Conservation (phyloP, 2,329 filamentous ascomycete genomes). For the Beauveria sp. region DNA sequence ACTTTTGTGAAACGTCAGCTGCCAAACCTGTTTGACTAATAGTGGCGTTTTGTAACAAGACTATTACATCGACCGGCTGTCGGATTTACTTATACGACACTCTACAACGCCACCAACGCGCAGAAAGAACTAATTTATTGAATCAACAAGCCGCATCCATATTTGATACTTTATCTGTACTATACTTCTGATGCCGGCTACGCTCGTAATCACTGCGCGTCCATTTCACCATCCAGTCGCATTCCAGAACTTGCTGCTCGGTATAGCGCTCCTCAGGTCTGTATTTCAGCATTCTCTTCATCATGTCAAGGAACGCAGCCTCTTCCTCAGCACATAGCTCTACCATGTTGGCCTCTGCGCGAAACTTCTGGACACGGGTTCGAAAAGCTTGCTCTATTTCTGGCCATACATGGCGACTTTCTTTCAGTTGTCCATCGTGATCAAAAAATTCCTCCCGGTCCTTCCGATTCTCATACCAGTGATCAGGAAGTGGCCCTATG, state of each 20-base stretch:
- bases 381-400: background rate
- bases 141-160: too few relatives aligned
- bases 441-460: background rate
- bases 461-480: conserved; percentile 10
- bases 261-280: conserved; percentile 10
- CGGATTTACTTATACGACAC: too few relatives aligned
- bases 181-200: background rate
- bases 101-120: too few relatives aligned
- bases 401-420: conserved; percentile 3
- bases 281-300: conserved; percentile 12
- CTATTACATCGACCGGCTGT: too few relatives aligned
- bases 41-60: background rate
- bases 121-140: too few relatives aligned
- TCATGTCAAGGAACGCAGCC: conserved; percentile 12
- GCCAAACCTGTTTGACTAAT: too few relatives aligned
- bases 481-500: conserved; percentile 9
- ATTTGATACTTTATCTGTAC: background rate
- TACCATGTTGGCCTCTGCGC: conserved; percentile 5
- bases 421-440: background rate
- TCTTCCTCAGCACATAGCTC: conserved; percentile 6
- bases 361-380: conserved; percentile 11
- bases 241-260: conserved; percentile 8
- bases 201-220: conserved; percentile 18
- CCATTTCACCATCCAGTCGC: conserved; percentile 13
- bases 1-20: too few relatives aligned